Evolutionary conservation across 495 filamentous ascomycete species (phyloP).

Genomic region (Tuber aestivum): DNA sequence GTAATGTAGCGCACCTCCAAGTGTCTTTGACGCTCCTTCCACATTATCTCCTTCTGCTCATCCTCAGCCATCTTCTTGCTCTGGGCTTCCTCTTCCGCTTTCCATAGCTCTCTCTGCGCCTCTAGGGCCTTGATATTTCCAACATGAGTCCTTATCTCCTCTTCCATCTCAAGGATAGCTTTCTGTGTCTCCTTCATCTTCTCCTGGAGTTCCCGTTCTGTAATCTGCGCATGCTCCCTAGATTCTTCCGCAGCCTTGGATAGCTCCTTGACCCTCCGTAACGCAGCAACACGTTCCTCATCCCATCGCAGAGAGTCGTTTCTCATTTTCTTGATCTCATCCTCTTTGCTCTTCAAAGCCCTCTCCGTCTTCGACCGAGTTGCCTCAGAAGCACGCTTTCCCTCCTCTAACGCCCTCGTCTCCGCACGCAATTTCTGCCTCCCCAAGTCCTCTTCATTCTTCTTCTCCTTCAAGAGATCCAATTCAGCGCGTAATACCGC

Average conservation of each 20-base stretch:
- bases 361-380: slow-evolving; percentile 76
- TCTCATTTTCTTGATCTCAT: slow-evolving; percentile 55
- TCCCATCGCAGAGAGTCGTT: slow-evolving; percentile 56
- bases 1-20: slow-evolving; percentile 48
- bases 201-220: slow-evolving; percentile 38
- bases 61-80: slow-evolving; percentile 52
- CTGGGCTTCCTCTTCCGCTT: slow-evolving; percentile 53
- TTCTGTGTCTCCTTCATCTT: slow-evolving; percentile 37
- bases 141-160: slow-evolving; percentile 42
- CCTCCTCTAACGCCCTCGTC: slow-evolving; percentile 69
- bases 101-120: slow-evolving; percentile 42
- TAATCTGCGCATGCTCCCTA: slow-evolving; percentile 35
- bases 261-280: slow-evolving; percentile 48
- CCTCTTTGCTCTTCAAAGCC: slow-evolving; percentile 64
- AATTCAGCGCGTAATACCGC: slow-evolving; percentile 58
- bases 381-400: slow-evolving; percentile 76
- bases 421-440: slow-evolving; percentile 68
- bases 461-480: slow-evolving; percentile 71
- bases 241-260: slow-evolving; percentile 46
- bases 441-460: slow-evolving; percentile 63
- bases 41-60: slow-evolving; percentile 52
- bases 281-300: slow-evolving; percentile 43
- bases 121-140: slow-evolving; percentile 31
- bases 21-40: slow-evolving; percentile 48
- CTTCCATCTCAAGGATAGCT: slow-evolving; percentile 46